Conservation (phyloP, 2,329 filamentous ascomycete genomes). For the Clarireedia monteithiana region DNA sequence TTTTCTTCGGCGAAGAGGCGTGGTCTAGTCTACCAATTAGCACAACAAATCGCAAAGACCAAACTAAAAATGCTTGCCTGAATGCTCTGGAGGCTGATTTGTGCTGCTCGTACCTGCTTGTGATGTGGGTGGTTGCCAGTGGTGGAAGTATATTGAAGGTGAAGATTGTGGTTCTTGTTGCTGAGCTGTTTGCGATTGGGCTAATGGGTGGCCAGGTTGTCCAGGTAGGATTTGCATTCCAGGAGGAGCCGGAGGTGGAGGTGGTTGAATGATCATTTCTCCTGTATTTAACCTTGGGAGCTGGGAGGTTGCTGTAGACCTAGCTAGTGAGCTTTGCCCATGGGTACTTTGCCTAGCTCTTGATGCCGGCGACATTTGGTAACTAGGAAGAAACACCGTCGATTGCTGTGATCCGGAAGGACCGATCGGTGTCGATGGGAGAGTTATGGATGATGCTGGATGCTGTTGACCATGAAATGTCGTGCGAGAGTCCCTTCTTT, state of each 20-base stretch:
- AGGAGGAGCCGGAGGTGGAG: slow-evolving; percentile 30
- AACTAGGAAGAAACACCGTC: slow-evolving; percentile 24
- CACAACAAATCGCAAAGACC: slow-evolving; percentile 32
- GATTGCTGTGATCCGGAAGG: slow-evolving; percentile 19
- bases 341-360: slow-evolving; percentile 24
- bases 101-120: slow-evolving; percentile 47
- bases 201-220: slow-evolving; percentile 39
- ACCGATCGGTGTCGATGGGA: slow-evolving; percentile 27
- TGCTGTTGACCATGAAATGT: slow-evolving; percentile 21
- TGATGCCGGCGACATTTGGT: slow-evolving; percentile 29
- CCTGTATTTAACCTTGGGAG: slow-evolving; percentile 37
- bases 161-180: slow-evolving; percentile 52
- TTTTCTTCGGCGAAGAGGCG: slow-evolving; percentile 75
- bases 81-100: slow-evolving; percentile 64
- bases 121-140: slow-evolving; percentile 77
- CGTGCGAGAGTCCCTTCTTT: slow-evolving; percentile 44
- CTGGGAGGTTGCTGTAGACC: slow-evolving; percentile 26
- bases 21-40: slow-evolving; percentile 41
- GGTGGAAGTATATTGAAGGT: slow-evolving; percentile 80
- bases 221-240: slow-evolving; percentile 37
- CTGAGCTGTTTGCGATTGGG: slow-evolving; percentile 40
- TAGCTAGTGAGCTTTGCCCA: slow-evolving; percentile 19
- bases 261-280: slow-evolving; percentile 32
- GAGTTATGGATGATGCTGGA: slow-evolving; percentile 18
- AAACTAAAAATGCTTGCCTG: slow-evolving; percentile 52